Evolutionary conservation across 495 filamentous ascomycete species (phyloP).

Genomic region (Chaetomium cochliodes): DNA sequence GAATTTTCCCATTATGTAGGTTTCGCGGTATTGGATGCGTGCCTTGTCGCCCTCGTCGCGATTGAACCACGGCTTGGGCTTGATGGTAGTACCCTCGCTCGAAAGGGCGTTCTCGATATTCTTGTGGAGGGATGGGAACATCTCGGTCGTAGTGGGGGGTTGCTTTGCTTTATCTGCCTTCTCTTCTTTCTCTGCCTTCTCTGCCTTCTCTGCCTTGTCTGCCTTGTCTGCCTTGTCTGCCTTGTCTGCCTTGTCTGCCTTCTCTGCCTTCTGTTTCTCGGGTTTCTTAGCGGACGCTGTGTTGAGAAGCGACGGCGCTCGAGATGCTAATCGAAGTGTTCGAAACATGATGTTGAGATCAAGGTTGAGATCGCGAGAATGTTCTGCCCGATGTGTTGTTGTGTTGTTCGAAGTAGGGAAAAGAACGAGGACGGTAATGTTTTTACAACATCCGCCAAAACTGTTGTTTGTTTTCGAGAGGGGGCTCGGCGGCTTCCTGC

Average conservation of each 20-base stretch:
- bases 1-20: constrained; percentile 34
- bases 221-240: neutral
- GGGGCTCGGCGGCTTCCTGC: neutral
- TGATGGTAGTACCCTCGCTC: neutral
- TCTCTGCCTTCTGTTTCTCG: neutral
- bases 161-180: neutral
- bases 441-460: neutral
- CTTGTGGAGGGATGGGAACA: constrained; percentile 10
- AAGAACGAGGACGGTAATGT: neutral
- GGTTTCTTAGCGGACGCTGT: neutral
- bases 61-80: neutral
- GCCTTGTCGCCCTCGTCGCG: neutral
- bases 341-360: too few species aligned
- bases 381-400: neutral
- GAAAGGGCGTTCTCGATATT: neutral
- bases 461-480: constrained; percentile 6
- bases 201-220: neutral
- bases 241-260: neutral
- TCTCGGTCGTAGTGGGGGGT: neutral
- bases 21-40: constrained; percentile 6
- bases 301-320: neutral
- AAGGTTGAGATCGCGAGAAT: too few species aligned
- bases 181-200: neutral
- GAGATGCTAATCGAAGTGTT: neutral
- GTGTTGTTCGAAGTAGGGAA: neutral